Evolutionary conservation across 2,329 filamentous ascomycete genomes (phyloP), one percentile per base, ranked within the genome.

Genomic region (Xylaria multiplex): DNA sequence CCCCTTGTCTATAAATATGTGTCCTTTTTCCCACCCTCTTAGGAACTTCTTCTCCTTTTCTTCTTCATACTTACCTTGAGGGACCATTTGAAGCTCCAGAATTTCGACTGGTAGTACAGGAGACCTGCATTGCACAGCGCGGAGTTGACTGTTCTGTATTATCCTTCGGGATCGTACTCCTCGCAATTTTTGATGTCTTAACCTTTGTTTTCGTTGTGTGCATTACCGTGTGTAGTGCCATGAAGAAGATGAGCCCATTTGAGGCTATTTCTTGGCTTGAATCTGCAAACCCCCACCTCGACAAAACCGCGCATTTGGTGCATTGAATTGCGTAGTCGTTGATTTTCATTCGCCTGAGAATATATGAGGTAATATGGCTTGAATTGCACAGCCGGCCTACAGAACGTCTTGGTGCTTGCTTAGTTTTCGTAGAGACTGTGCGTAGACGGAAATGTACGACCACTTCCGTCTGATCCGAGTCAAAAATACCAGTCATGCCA

Each of bases 41-140:
- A 48, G 65, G 69, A 57, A 49, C 59, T 61, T 67, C 70, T 76
- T 76, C 70, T 73, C 73, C 75, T 73, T 78, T 79, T 77, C 70
- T 76, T 80, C 77, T 79, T 81, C 79, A 84, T 84, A 84, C 82
- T 84, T 84, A 83, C 81, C 81, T 84, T 84, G 77, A 79, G 77
- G 75, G 76, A 78, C 74, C 72, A 67, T 71, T 69, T 73, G 76
- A 75, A 74, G 82, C 76, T 85, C 82, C 84, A 69, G 80, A 81
- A 80, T 74, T 70, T 77, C 75, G 72, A 72, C 64, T 71, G 72
- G 76, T 79, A 83, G 79, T 75, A 72, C 72, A 79, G 80, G 76
- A 78, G 77, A 78, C 81, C 82, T 84, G 82, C 82, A 85, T 84
- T 82, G 82, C 82, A 85, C 82, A 82, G 75, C 81, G 82, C 79